Evolutionary conservation across 1,284 basidiomycete genomes (phyloP), one percentile per base, ranked within the genome.

Genomic region (Papiliotrema flavescens): DNA sequence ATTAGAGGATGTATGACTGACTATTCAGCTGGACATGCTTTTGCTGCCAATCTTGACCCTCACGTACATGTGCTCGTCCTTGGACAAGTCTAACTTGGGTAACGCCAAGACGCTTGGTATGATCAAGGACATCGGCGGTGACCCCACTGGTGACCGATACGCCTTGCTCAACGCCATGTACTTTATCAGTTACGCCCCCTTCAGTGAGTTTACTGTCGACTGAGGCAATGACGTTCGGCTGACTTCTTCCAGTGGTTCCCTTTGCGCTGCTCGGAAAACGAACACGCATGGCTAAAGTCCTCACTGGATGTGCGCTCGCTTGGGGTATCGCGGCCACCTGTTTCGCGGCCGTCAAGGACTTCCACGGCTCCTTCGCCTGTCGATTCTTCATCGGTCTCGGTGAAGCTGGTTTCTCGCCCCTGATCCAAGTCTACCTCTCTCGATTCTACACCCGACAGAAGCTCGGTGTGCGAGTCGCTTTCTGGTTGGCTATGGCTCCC

Each of bases 351-450:
- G 53, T 50, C 26, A 22, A 34, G 15, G 45, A 49, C 36, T 55
- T 49, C 42, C 23, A n/a, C 19, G 53, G 53, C n/a, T 19, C 48
- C 5, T 55, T 63, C 47, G 66, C 69, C 9, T 68, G 66, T 44
- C 60, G 74, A 9, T 51, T 73, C 1, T 67, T 71, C 49, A 65
- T 76, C 32, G 74, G 71, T 35, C 19, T 74, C 14, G 70, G 72
- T 17, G 68, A 69, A 49, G 63, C 66, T 1, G 44, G 54, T 32
- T 74, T 74, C 32, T 66, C 68, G 3, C 61, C 62, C 20, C 40
- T 55, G 15, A 42, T 55, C 36, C 53, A 49, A 28, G 47, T 50
- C 17, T 50, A 32, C 55, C 63, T 0, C 61, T 72, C 28, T 60
- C 63, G 0, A 49, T 66, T 17, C 58, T 61, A 51, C 59, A 61